Conservation (phyloP, 495 filamentous ascomycete genomes). For the Aspergillus egyptiacus region DNA sequence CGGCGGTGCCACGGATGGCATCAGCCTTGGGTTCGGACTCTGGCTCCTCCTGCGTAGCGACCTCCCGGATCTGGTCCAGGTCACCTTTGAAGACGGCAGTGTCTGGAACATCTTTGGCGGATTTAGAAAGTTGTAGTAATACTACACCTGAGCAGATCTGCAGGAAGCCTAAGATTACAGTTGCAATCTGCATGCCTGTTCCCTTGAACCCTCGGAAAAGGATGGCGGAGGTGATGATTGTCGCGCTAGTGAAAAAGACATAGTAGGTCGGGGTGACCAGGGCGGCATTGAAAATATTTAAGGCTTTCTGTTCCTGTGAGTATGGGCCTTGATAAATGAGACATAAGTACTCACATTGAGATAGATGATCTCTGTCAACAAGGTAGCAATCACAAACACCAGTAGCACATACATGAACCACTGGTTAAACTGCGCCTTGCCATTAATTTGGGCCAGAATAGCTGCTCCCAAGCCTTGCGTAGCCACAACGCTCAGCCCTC, state of each 20-base stretch:
- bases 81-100: slow-evolving; percentile 89
- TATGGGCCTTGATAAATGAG: not conserved
- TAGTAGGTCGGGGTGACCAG: slow-evolving; percentile 98
- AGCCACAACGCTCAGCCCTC: slow-evolving; percentile 89
- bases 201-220: slow-evolving; percentile 95
- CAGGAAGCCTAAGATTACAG: slow-evolving; percentile 88
- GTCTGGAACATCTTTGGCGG: slow-evolving; percentile 94
- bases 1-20: slow-evolving; percentile 86
- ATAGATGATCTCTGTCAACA: slow-evolving; percentile 90
- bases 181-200: slow-evolving; percentile 69
- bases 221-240: slow-evolving; percentile 87
- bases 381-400: slow-evolving; percentile 80
- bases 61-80: slow-evolving; percentile 88
- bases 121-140: slow-evolving; percentile 95
- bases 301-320: slow-evolving; percentile 73
- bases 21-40: slow-evolving; percentile 95
- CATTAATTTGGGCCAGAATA: slow-evolving; percentile 77
- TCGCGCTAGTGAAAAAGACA: slow-evolving; percentile 92
- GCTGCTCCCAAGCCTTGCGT: slow-evolving; percentile 93
- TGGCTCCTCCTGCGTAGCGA: slow-evolving; percentile 89
- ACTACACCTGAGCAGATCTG: slow-evolving; percentile 95
- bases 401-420: slow-evolving; percentile 94
- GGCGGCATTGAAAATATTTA: slow-evolving; percentile 95
- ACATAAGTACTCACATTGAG: slow-evolving; percentile 67
- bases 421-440: slow-evolving; percentile 83